Evolutionary conservation across 1,284 basidiomycete genomes (phyloP), one percentile per base, ranked within the genome.

Genomic region (Papiliotrema terrestris): DNA sequence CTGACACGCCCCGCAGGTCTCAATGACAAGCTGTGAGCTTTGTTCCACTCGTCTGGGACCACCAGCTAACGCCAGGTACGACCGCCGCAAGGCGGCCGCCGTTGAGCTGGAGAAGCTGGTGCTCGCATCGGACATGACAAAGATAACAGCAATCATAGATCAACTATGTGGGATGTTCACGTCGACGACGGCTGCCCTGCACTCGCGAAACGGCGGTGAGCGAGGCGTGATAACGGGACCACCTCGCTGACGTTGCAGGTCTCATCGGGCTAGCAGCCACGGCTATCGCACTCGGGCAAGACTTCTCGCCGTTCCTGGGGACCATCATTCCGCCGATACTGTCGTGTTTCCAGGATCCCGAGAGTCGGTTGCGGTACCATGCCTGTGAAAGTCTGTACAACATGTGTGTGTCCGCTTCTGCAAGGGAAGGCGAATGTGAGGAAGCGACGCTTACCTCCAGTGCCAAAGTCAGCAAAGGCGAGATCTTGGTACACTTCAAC

Each of bases 301-400:
- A 97, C 62, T 85, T 98, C 51, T 88, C 93, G 2, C 88, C 91
- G 6, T 95, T 95, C 78, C 88, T 98, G 82, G 88, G 90, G 56
- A 88, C 88, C 64, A 96, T 98, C 70, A 85, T 97, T 35, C 86
- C 87, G 36, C 89, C 91, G 1, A 83, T 98, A 29, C 82, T 98
- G n/a, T 84, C 84, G 41, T 98, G 95, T 78, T 98, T 98, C 75
- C 84, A 86, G 60, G 96, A 98, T 75, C 83, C 88, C 3, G 96
- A 98, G 80, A 92, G 91, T 76, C 85, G 93, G 71, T 91, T 98
- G 60, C 84, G 95, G 47, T 77, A 77, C 56, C 74, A 77, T 52
- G 95, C 95, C 6, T 95, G 93, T 57, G 95, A 98, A 74, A 94
- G 91, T 72, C 81, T 98, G 68, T 98, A 99, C 80, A 99, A 99